phyloP scores from a whole-genome alignment of 306 rosid species.

The Comarum palustre region DNA sequence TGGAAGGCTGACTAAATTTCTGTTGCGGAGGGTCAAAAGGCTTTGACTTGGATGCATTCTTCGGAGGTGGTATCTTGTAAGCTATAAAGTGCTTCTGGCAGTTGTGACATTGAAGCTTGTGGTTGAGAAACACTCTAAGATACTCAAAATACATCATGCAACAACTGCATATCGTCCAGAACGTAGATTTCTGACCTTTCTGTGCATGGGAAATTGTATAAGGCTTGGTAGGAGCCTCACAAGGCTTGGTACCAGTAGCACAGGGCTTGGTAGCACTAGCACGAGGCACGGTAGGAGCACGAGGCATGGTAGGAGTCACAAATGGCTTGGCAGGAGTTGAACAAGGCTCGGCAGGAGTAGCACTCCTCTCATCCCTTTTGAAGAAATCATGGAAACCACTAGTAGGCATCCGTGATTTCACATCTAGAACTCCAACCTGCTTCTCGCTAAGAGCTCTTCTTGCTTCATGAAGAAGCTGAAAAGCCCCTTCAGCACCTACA shows the following conservation, averaged over 20 bases:
- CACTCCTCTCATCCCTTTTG: not conserved
- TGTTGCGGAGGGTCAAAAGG: constrained; percentile 31
- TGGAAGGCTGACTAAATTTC: constrained; percentile 26
- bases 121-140: constrained; percentile 29
- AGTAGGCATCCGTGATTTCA: constrained; percentile 29
- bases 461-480: constrained; percentile 57
- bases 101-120: constrained; percentile 40
- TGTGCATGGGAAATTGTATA: constrained; percentile 17
- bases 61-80: constrained; percentile 42
- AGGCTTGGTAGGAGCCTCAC: constrained; percentile 22
- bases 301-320: constrained; percentile 14
- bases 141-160: constrained; percentile 65
- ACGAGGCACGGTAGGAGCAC: not conserved
- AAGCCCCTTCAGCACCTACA: constrained; percentile 74
- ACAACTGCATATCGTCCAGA: constrained; percentile 66
- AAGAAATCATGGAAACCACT: constrained; percentile 28
- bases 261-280: not conserved
- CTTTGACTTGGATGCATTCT: constrained; percentile 29
- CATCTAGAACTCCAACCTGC: constrained; percentile 27
- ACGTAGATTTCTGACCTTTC: constrained; percentile 39
- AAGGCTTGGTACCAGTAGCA: not conserved
- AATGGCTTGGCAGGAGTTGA: constrained; percentile 5
- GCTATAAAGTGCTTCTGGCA: constrained; percentile 57
- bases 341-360: constrained; percentile 26
- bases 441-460: constrained; percentile 41